These are phyloP conservation scores for Rhizophora apiculata DNA, from an alignment of 345 rosid species.

Conservation along the genomic window DNA sequence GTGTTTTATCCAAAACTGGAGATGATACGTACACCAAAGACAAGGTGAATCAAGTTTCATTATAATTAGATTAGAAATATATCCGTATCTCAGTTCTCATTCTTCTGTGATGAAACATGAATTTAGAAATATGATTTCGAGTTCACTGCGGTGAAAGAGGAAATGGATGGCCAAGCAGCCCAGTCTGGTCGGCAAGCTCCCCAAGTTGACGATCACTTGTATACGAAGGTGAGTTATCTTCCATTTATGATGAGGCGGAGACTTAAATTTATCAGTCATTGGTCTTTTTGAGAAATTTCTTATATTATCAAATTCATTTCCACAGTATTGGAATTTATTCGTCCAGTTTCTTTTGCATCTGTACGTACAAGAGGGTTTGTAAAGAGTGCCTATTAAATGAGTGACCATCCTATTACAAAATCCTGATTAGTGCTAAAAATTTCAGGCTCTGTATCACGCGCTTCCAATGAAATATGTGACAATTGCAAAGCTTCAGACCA, in stretches of 20 bases:
- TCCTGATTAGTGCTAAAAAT: slow-evolving; percentile 14
- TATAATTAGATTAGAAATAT: not conserved
- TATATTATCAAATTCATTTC: no score
- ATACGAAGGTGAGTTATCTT: slow-evolving; percentile 61
- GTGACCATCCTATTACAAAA: not conserved
- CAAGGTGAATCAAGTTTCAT: slow-evolving; percentile 34
- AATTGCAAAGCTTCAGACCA: slow-evolving; percentile 60
- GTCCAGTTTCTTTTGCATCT: no score
- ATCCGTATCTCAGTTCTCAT: not conserved
- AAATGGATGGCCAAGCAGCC: slow-evolving; percentile 42
- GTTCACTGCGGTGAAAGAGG: slow-evolving; percentile 72
- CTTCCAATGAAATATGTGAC: slow-evolving; percentile 83
- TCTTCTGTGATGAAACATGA: slow-evolving; percentile 7
- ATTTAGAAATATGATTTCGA: slow-evolving; percentile 50
- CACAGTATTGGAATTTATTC: no score
- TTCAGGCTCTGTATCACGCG: slow-evolving; percentile 74
- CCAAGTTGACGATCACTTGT: slow-evolving; percentile 51
- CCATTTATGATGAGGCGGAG: not conserved
- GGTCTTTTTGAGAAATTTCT: no score
- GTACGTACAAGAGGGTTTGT: no score
- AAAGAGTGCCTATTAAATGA: not conserved
- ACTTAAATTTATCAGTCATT: slow-evolving; percentile 5
- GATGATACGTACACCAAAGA: slow-evolving; percentile 55
- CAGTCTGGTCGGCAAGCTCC: slow-evolving; percentile 39
- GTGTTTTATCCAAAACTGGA: slow-evolving; percentile 54